These are phyloP conservation scores for Micractinium conductrix DNA, from an alignment of 139 green algal genomes.

Conservation along the genomic window DNA sequence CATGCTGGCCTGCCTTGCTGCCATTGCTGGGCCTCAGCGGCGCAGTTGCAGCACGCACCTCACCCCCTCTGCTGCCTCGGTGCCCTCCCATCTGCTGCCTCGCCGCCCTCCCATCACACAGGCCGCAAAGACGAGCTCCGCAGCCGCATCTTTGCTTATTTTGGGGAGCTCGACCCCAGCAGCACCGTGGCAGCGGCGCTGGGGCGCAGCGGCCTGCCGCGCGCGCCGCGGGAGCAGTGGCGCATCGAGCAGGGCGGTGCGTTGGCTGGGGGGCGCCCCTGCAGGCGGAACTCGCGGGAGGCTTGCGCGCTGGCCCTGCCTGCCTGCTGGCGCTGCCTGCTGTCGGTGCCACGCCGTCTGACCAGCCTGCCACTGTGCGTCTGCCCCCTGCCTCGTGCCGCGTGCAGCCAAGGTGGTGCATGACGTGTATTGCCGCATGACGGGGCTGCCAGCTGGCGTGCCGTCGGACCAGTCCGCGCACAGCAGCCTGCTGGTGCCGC, in stretches of 20 bases:
- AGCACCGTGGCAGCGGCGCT: background rate
- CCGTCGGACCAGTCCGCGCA: constrained; percentile 29
- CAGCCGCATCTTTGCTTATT: constrained; percentile 44
- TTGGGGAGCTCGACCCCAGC: constrained; percentile 29
- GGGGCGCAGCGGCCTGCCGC: background rate
- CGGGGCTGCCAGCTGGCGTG: background rate
- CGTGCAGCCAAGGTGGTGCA: constrained; percentile 23
- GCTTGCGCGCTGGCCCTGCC: no score
- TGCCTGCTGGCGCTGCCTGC: no score
- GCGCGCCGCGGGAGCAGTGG: constrained; percentile 18
- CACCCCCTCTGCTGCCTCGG: no score
- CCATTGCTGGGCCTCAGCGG: no score
- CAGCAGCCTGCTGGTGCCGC: background rate
- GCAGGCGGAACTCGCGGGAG: no score
- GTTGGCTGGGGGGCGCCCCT: background rate
- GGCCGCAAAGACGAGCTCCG: constrained; percentile 39
- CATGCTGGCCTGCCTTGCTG: no score
- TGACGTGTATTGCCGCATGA: constrained; percentile 29
- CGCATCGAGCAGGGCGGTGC: constrained; percentile 29
- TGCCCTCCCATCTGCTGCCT: background rate
- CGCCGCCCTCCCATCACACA: background rate
- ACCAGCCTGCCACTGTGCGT: no score
- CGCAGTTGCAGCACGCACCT: no score
- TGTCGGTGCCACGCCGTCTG: no score
- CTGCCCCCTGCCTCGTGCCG: no score